A percentile compares a stretch with the other conserved stretches of the same genome.
These are phyloP conservation scores for Ramalina intermedia DNA, from an alignment of 495 filamentous ascomycete species.

Conservation along the genomic window DNA sequence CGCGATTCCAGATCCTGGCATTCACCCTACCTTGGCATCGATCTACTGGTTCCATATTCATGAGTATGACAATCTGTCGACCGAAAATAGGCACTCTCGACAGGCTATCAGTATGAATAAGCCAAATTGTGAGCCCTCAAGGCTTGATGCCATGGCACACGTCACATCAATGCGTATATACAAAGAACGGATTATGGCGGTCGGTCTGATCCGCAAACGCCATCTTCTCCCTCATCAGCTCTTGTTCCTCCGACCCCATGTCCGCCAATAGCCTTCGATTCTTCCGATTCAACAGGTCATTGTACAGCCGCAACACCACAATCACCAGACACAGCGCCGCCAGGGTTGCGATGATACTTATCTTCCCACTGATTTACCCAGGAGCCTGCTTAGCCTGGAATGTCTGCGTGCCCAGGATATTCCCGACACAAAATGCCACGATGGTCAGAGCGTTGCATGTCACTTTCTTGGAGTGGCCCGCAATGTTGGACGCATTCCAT, in stretches of 20 bases:
- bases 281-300: constrained; percentile 19
- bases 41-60: too few species aligned
- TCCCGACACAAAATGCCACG: constrained; percentile 35
- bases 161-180: constrained; percentile 20
- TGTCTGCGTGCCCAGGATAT: constrained; percentile 46
- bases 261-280: constrained; percentile 16
- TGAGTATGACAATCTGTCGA: too few species aligned
- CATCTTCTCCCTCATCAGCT: constrained; percentile 19
- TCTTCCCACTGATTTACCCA: constrained; percentile 21
- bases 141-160: too few species aligned
- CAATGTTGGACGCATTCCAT: constrained; percentile 21
- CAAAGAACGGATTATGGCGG: constrained; percentile 24
- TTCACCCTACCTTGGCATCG: too few species aligned
- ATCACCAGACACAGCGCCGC: constrained; percentile 17
- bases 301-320: constrained; percentile 18
- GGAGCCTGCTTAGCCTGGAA: constrained; percentile 37
- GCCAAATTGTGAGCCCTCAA: too few species aligned
- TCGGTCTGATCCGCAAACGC: constrained; percentile 25
- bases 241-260: constrained; percentile 16
- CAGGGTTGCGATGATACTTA: constrained; percentile 21
- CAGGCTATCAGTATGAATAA: too few species aligned
- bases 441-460: constrained; percentile 24
- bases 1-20: too few species aligned
- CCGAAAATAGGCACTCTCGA: too few species aligned
- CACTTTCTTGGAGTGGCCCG: constrained; percentile 20